phyloP scores from a whole-genome alignment of 768 basidiomycete genomes.

The Tulasnella sp. region DNA sequence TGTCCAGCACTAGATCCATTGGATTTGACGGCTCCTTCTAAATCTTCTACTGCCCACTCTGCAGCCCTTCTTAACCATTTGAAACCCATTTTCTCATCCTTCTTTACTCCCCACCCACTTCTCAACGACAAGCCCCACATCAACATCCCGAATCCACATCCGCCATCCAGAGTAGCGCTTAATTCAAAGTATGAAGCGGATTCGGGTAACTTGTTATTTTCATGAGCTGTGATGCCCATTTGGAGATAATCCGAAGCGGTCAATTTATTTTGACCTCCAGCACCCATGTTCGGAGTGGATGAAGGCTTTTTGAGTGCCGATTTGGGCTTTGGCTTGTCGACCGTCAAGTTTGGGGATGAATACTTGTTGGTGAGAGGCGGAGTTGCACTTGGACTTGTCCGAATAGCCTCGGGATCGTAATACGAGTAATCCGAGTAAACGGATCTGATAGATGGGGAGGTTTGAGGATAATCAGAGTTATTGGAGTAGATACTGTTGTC shows the following conservation, averaged over 20 bases:
- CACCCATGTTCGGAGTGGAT: neutral
- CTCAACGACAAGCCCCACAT: conserved; percentile 81
- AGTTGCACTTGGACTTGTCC: conserved; percentile 1
- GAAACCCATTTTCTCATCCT: conserved; percentile 69
- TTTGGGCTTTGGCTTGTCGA: conserved; percentile 5
- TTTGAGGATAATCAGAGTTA: too few relatives aligned
- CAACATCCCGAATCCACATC: conserved; percentile 80
- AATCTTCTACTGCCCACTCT: conserved; percentile 61
- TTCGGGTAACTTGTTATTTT: conserved; percentile 54
- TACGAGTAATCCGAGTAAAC: conserved; percentile 56
- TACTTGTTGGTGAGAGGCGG: neutral
- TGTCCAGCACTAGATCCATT: conserved; percentile 10
- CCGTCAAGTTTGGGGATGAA: neutral
- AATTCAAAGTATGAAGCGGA: conserved; percentile 64
- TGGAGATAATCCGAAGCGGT: conserved; percentile 61
- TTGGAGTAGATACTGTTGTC: neutral
- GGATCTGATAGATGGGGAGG: conserved; percentile 1
- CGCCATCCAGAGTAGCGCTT: conserved; percentile 50
- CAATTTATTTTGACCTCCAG: neutral
- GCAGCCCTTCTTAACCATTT: conserved; percentile 74
- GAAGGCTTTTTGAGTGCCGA: conserved; percentile 2
- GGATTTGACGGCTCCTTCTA: conserved; percentile 49
- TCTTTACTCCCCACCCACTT: conserved; percentile 78
- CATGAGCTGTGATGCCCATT: conserved; percentile 65
- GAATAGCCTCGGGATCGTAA: conserved; percentile 39